These are phyloP conservation scores for Alternaria angustiovoidea DNA, from an alignment of 2,329 filamentous ascomycete genomes.

Conservation along the genomic window DNA sequence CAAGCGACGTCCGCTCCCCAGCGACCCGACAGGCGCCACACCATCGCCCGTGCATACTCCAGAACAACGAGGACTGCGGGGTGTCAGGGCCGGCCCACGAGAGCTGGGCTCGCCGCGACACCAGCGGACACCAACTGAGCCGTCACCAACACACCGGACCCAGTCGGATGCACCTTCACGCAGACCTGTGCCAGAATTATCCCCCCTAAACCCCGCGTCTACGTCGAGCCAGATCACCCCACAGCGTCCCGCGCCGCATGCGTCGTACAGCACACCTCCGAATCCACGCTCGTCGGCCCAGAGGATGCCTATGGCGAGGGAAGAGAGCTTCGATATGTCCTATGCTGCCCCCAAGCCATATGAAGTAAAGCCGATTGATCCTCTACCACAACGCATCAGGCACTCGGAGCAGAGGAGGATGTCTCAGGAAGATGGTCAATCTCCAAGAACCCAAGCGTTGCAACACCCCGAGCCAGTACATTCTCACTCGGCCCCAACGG, in stretches of 20 bases:
- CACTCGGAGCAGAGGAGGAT: conserved; percentile 29
- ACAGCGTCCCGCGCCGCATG: conserved; percentile 35
- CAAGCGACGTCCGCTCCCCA: conserved; percentile 84
- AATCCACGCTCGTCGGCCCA: conserved; percentile 36
- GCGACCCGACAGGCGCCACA: conserved; percentile 70
- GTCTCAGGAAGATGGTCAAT: conserved; percentile 42
- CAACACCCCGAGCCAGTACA: conserved; percentile 50
- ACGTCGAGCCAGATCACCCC: conserved; percentile 35
- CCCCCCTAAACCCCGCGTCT: conserved; percentile 30
- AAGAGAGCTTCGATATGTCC: conserved; percentile 46
- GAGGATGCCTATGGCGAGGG: conserved; percentile 28
- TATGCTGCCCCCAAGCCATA: conserved; percentile 49
- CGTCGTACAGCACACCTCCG: conserved; percentile 31
- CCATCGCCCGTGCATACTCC: conserved; percentile 42
- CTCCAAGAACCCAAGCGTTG: conserved; percentile 32
- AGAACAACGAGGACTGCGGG: conserved; percentile 42
- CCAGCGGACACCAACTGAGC: conserved; percentile 30
- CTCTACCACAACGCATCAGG: conserved; percentile 33
- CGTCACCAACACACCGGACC: conserved; percentile 29
- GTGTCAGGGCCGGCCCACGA: conserved; percentile 44
- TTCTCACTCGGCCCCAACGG: conserved; percentile 55
- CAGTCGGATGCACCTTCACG: conserved; percentile 38
- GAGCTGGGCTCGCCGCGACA: conserved; percentile 47
- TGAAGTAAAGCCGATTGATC: conserved; percentile 43
- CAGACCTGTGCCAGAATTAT: conserved; percentile 39